A percentile compares a stretch with the other conserved stretches of the same genome.
Evolutionary conservation across 441 rosid genomes (phyloP).

Genomic region (Eutrema salsugineum): DNA sequence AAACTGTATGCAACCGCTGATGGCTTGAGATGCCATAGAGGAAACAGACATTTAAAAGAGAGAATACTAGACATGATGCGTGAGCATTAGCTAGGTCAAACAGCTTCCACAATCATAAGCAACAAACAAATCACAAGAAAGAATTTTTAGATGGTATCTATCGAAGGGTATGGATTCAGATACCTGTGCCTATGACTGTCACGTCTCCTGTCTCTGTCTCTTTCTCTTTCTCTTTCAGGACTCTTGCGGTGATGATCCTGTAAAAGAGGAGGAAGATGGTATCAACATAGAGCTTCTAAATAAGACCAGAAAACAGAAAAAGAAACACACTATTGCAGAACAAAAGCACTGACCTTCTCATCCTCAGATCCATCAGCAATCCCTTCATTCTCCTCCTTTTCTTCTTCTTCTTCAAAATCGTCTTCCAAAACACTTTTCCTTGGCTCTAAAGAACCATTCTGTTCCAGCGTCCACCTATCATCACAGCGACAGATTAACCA

Average conservation of each 20-base stretch:
- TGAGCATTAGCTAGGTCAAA: slow-evolving; percentile 5
- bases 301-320: neutral
- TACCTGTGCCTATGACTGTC: slow-evolving; percentile 81
- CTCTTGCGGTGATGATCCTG: slow-evolving; percentile 83
- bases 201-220: slow-evolving; percentile 60
- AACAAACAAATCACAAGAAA: neutral
- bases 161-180: neutral
- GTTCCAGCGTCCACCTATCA: slow-evolving; percentile 77
- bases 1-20: slow-evolving; percentile 53
- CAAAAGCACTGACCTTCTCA: slow-evolving; percentile 52
- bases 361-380: slow-evolving; percentile 50
- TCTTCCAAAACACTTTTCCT: slow-evolving; percentile 93
- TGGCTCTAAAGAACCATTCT: slow-evolving; percentile 64
- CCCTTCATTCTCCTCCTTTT: slow-evolving; percentile 79
- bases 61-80: slow-evolving; percentile 15
- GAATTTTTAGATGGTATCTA: neutral
- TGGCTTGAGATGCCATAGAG: slow-evolving; percentile 63
- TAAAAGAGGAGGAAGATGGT: slow-evolving; percentile 7
- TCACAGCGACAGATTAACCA: neutral
- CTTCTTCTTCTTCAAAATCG: slow-evolving; percentile 97
- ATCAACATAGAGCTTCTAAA: neutral
- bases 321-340: neutral
- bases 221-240: slow-evolving; percentile 75
- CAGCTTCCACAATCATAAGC: slow-evolving; percentile 51
- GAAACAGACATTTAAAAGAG: slow-evolving; percentile 19